Percentiles rank a stretch among this genome's conserved stretches.
These are phyloP conservation scores for Aspergillaceae sp. DNA, from an alignment of 2,329 filamentous ascomycete genomes.

Conservation along the genomic window DNA sequence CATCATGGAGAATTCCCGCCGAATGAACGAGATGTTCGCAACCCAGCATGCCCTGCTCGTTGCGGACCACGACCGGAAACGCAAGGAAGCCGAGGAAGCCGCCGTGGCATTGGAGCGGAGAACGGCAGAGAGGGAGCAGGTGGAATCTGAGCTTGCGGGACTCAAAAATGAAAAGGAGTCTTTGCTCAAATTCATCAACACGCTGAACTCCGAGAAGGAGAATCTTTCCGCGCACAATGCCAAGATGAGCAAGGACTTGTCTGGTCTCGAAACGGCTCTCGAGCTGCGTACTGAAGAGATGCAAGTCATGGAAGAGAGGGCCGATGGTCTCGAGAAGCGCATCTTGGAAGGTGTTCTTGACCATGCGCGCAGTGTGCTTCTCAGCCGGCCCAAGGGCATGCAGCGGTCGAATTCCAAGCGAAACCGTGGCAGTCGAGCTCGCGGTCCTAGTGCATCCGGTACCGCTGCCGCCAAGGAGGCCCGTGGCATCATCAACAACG, in stretches of 20 bases:
- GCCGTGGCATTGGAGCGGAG: slow-evolving; percentile 72
- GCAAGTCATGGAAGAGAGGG: slow-evolving; percentile 78
- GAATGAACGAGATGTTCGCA: slow-evolving; percentile 64
- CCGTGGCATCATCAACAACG: slow-evolving; percentile 31
- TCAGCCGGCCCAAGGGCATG: slow-evolving; percentile 58
- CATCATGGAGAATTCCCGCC: slow-evolving; percentile 72
- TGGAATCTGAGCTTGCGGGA: slow-evolving; percentile 44
- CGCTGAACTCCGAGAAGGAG: slow-evolving; percentile 47
- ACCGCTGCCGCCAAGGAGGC: slow-evolving; percentile 26
- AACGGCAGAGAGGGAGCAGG: slow-evolving; percentile 55
- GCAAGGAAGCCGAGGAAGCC: slow-evolving; percentile 71
- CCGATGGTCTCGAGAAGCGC: slow-evolving; percentile 79
- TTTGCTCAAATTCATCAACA: slow-evolving; percentile 48
- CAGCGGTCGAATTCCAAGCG: slow-evolving; percentile 37
- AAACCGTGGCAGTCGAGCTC: slow-evolving; percentile 37
- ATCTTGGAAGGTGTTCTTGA: slow-evolving; percentile 95
- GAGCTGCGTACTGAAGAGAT: slow-evolving; percentile 85
- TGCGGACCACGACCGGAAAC: slow-evolving; percentile 69
- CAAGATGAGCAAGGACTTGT: slow-evolving; percentile 73
- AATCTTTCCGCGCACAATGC: slow-evolving; percentile 69
- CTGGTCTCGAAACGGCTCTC: slow-evolving; percentile 82
- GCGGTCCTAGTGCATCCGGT: slow-evolving; percentile 27
- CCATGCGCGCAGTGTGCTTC: slow-evolving; percentile 73
- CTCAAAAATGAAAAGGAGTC: slow-evolving; percentile 54
- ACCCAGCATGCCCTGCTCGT: slow-evolving; percentile 45